Evolutionary conservation across 352 stramenopile genomes (phyloP).

Genomic region (Chrysophaeum taylorii): DNA sequence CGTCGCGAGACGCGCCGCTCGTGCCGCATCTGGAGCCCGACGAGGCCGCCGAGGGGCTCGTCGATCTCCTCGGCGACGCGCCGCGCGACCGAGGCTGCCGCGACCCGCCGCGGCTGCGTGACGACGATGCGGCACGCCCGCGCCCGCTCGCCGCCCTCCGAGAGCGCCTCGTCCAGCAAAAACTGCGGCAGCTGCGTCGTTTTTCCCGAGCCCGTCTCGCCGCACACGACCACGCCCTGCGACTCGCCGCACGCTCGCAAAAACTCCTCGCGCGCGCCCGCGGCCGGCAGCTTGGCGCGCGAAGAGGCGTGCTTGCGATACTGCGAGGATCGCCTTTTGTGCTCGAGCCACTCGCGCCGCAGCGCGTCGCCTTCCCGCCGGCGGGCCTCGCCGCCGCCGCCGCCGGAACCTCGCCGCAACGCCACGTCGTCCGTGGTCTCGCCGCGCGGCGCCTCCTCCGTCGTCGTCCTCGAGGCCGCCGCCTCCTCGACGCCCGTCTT

Average conservation of each 20-base stretch:
- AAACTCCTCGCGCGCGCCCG: not conserved
- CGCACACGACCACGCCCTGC: constrained; percentile 63
- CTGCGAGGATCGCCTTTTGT: too few species aligned
- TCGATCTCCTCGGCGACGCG: constrained; percentile 76
- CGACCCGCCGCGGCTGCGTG: constrained; percentile 82
- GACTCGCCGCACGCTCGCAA: not conserved
- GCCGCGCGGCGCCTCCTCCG: not conserved
- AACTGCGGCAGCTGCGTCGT: constrained; percentile 73
- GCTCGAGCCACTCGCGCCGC: not conserved
- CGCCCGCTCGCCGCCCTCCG: not conserved
- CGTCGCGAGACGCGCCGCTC: constrained; percentile 49
- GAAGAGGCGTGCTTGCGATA: too few species aligned
- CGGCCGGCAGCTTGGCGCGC: not conserved
- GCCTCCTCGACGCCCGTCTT: not conserved
- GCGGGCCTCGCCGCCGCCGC: not conserved
- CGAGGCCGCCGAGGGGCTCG: constrained; percentile 40
- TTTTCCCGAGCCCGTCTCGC: constrained; percentile 76
- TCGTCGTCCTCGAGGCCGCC: not conserved
- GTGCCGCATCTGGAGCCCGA: constrained; percentile 81
- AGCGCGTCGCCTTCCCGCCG: not conserved
- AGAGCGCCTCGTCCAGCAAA: constrained; percentile 2
- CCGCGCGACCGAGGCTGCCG: constrained; percentile 77
- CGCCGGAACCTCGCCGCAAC: too few species aligned
- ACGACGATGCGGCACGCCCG: constrained; percentile 54
- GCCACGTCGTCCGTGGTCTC: not conserved